A percentile compares a stretch with the other conserved stretches of the same genome.
These are phyloP conservation scores for Cutaneotrichosporon mucoides DNA, from an alignment of 1,284 basidiomycete species.

Conservation along the genomic window DNA sequence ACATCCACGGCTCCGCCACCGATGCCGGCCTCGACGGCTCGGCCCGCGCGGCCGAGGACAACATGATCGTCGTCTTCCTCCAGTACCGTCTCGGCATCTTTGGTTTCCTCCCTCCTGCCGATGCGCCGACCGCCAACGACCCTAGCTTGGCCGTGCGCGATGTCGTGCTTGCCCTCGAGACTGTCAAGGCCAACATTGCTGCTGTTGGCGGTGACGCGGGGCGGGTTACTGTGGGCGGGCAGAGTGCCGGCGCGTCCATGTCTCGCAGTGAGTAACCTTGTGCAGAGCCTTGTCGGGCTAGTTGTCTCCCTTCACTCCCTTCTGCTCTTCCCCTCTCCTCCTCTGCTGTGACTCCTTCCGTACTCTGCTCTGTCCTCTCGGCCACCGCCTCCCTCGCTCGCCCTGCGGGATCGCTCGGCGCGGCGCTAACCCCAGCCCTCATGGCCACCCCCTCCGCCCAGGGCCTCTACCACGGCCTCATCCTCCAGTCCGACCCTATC, in stretches of 20 bases:
- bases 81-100: conserved; percentile 81
- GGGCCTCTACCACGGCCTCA: conserved; percentile 42
- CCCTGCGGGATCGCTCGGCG: too few species aligned
- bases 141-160: conserved; percentile 71
- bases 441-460: conserved; percentile 54
- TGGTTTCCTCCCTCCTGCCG: conserved; percentile 64
- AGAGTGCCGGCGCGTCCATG: conserved; percentile 46
- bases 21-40: conserved; percentile 74
- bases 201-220: conserved; percentile 55
- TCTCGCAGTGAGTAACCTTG: conserved; percentile 21
- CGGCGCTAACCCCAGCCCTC: conserved; percentile 46
- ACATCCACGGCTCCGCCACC: conserved; percentile 63
- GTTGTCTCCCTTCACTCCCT: too few species aligned
- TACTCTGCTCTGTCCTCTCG: too few species aligned
- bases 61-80: conserved; percentile 72
- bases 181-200: conserved; percentile 56
- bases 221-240: conserved; percentile 49
- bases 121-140: conserved; percentile 48
- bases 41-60: conserved; percentile 63
- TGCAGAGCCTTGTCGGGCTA: too few species aligned
- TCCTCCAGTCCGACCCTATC: conserved; percentile 67
- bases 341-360: too few species aligned
- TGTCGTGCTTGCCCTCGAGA: conserved; percentile 63
- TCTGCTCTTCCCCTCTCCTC: too few species aligned
- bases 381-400: too few species aligned